These are phyloP conservation scores for Schizochytrium sp. DNA, from an alignment of 108 stramenopile species.

Conservation along the genomic window DNA sequence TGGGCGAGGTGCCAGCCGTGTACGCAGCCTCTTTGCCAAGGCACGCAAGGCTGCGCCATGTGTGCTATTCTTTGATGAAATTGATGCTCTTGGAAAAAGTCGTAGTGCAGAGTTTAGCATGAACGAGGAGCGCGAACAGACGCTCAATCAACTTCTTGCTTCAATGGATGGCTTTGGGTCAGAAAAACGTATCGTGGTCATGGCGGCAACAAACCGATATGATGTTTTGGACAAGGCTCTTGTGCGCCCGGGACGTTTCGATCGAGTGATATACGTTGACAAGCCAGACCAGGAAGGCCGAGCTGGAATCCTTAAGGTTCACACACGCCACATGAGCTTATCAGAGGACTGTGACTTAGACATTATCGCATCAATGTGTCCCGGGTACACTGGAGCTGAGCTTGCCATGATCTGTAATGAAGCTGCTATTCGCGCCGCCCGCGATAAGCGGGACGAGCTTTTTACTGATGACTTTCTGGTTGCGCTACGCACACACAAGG, in stretches of 20 bases:
- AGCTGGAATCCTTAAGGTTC: slow-evolving; percentile 90
- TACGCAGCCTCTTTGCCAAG: slow-evolving; percentile 98
- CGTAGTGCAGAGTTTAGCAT: slow-evolving; percentile 90
- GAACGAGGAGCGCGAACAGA: slow-evolving; percentile 85
- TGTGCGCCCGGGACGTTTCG: slow-evolving; percentile 98
- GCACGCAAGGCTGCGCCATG: slow-evolving; percentile 98
- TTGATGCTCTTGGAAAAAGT: slow-evolving; percentile 99
- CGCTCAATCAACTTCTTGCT: slow-evolving; percentile 99
- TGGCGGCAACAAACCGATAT: slow-evolving; percentile 98
- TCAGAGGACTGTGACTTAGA: slow-evolving; percentile 80
- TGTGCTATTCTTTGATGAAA: slow-evolving; percentile 99
- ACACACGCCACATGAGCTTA: slow-evolving; percentile 81
- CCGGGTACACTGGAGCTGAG: slow-evolving; percentile 91
- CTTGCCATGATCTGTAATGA: slow-evolving; percentile 94
- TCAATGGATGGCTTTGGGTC: slow-evolving; percentile 87
- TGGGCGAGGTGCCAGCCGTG: slow-evolving; percentile 97
- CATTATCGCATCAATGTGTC: slow-evolving; percentile 79
- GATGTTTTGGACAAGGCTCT: slow-evolving; percentile 98
- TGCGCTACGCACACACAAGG: slow-evolving; percentile 34
- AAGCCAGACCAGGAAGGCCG: slow-evolving; percentile 95
- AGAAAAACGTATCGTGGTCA: slow-evolving; percentile 90
- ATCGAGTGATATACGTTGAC: slow-evolving; percentile 98
- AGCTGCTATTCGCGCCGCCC: slow-evolving; percentile 88
- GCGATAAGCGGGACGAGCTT: slow-evolving; percentile 65
- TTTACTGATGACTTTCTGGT: slow-evolving; percentile 50